Base-by-base conservation (phyloP, 352 stramenopile genomes). In the Globisporangium middletonii region DNA sequence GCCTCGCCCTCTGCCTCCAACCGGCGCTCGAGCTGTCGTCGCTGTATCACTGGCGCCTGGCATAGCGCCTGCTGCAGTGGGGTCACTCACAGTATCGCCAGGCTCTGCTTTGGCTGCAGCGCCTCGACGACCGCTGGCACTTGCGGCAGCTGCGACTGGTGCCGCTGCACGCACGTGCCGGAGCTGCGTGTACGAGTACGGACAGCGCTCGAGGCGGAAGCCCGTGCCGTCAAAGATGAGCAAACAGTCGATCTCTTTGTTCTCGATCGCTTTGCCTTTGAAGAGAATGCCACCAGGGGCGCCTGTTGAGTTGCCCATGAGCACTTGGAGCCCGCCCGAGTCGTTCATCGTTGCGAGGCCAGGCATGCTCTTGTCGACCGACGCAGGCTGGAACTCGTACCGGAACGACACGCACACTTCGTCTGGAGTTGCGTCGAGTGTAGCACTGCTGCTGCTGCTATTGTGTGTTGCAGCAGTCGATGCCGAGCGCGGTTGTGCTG, bases 371-470 rank as follows among this genome's bases (percentile, higher is more conserved):
- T 77, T 79, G 65, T 94, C 79, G 7, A 93, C 72, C 0, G 85
- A 94, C 23, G 85, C 85, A 11, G 85, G 83, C 55, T 87, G 83
- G 57, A 94, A 94, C 55, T 94, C 83, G 59, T 94, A 94, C 27
- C 84, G 72, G 56, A 94, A 92, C 7, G 83, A 73, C 46, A 69
- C 61, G 33, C 71, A 75, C 26, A 83, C 73, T 13, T 76, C 67
- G 16, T 56, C 58, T 9, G 48, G 50, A 7, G 35, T 67, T 49
- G 2, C 63, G 11, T 1, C n/a, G 4, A 23, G 7, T 9, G 6
- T 35, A n/a, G 1, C 38, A 12, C 3, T 53, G 13, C 23, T 30
- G 23, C 5, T 4, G 37, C 26, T 18, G 13, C 12, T 27, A 38
- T 38, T 42, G 41, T 41, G n/a, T 28, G 33, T 8, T 23, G 23